Evolutionary conservation across 768 basidiomycete species (phyloP).

Genomic region (Jaapia argillacea): DNA sequence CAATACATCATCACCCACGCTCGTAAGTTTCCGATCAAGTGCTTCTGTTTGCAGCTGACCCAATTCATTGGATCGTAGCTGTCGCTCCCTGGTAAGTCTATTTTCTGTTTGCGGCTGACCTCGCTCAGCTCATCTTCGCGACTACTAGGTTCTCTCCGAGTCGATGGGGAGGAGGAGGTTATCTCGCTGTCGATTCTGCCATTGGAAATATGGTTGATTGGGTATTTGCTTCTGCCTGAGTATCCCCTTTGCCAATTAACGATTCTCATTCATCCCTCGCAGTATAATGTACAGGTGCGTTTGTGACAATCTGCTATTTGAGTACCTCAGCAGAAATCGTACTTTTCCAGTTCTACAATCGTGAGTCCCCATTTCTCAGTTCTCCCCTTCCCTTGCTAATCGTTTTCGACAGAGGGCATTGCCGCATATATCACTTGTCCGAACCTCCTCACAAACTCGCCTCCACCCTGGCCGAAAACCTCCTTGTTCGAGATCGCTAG

Average conservation of each 20-base stretch:
- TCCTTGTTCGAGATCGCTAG: constrained; percentile 44
- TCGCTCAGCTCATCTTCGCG: too few relatives aligned
- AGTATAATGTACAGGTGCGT: constrained; percentile 29
- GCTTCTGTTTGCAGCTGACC: neutral
- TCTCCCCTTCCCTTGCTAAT: neutral
- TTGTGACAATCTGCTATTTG: neutral
- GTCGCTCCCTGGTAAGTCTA: constrained; percentile 31
- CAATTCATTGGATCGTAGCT: constrained; percentile 11
- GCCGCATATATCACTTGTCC: constrained; percentile 55
- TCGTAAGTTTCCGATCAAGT: constrained; percentile 15
- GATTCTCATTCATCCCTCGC: too few relatives aligned
- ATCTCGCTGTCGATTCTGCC: constrained; percentile 24
- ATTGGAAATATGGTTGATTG: constrained; percentile 36
- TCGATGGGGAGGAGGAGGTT: constrained; percentile 29
- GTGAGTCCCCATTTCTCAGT: constrained; percentile 10
- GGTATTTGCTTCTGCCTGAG: constrained; percentile 24
- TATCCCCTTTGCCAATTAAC: too few relatives aligned
- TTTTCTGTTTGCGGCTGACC: neutral
- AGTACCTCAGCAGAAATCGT: neutral
- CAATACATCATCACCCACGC: constrained; percentile 27
- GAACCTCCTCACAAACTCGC: constrained; percentile 48
- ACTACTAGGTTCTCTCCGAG: constrained; percentile 22
- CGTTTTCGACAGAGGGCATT: constrained; percentile 36
- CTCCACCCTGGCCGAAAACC: constrained; percentile 49
- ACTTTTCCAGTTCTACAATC: constrained; percentile 21